Evolutionary conservation across 176 grass and related monocot species (phyloP), one percentile per base, ranked within the genome.

Genomic region (Melocanna baccifera): DNA sequence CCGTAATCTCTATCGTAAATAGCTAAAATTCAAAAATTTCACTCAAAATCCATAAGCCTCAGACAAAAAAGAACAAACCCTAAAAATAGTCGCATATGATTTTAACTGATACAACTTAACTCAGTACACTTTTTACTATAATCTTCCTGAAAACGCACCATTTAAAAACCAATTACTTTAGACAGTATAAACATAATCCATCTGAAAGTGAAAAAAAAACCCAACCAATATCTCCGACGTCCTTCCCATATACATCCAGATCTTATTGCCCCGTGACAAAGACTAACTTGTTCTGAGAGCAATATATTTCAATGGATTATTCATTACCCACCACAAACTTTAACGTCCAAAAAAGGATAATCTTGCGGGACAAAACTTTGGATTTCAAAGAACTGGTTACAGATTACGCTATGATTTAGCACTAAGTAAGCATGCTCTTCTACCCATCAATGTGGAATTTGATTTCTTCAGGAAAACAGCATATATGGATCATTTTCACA

Each of bases 381-480:
- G 12, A 71, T 70, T 29, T 36, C 64, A 69, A 7, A 43, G 19
- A 71, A 86, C 42, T 48, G 40, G 71, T 59, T 18, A 56, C 50
- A 76, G 12, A 73, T 7, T 69, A 85, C 76, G 80, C 32, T 2
- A 34, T 62, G 30, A 63, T 69, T 32, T 73, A 43, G 23, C 16
- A 12, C 28, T 39, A 69, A 69, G 32, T 26, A 65, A 34, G 25
- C 73, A 73, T 39, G 61, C 48, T 8, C 13, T 83, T 55, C n/a
- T 41, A 77, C 45, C 12, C 37, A 63, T 7, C 64, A 9, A 70
- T 25, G 69, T 26, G 40, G 14, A 28, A 37, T 34, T 69, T 18
- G 32, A 22, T 51, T 77, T 83, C 74, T 66, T 47, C 67, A 65
- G 11, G 57, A 63, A 15, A 84, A 57, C 58, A 84, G 30, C 43